These are phyloP conservation scores for Petunia secreta DNA, from an alignment of 257 asterid species.

Conservation along the genomic window DNA sequence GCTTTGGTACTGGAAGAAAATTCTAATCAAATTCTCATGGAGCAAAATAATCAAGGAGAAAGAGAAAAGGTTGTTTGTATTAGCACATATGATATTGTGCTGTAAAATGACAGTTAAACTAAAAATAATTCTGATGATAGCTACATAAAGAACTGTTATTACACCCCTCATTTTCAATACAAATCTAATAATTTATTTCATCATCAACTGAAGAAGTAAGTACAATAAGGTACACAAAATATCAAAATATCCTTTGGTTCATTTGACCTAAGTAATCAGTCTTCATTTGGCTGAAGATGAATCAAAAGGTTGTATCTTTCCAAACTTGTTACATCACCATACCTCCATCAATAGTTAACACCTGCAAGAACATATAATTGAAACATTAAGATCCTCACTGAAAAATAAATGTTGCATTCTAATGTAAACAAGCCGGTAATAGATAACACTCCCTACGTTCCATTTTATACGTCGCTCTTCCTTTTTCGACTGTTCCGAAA, in stretches of 20 bases:
- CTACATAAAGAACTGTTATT: not conserved
- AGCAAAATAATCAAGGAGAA: not conserved
- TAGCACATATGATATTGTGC: not conserved
- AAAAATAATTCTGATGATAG: not conserved
- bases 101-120: constrained; percentile 7
- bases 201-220: constrained; percentile 12
- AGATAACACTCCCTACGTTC: no score
- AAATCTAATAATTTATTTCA: constrained; percentile 10
- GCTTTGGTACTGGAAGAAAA: not conserved
- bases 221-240: not conserved
- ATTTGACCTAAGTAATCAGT: not conserved
- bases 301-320: not conserved
- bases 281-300: not conserved
- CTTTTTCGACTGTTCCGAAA: no score
- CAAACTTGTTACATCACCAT: constrained; percentile 75
- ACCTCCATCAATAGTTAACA: constrained; percentile 89
- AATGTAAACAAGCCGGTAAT: not conserved
- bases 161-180: not conserved
- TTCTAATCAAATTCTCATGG: not conserved
- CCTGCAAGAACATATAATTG: constrained; percentile 46
- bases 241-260: not conserved
- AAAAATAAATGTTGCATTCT: not conserved
- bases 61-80: not conserved
- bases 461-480: no score
- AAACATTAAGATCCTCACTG: not conserved